phyloP scores from a whole-genome alignment of 257 asterid genomes.

The Prunella vulgaris region DNA sequence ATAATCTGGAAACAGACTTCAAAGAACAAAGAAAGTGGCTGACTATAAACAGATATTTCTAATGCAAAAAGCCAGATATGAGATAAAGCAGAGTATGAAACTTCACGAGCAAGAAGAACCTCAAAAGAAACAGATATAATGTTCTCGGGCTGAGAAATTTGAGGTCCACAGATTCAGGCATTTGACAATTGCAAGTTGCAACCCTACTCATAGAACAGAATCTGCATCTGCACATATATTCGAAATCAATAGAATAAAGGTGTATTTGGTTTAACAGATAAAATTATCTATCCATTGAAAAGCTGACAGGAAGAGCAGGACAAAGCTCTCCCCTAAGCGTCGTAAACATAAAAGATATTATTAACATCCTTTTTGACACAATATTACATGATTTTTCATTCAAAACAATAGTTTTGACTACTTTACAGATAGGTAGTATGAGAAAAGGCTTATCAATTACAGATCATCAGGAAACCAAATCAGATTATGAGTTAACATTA shows the following conservation, averaged over 20 bases:
- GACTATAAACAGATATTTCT: not conserved
- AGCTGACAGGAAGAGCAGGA: too few species aligned
- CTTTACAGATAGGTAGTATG: not conserved
- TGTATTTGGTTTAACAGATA: too few species aligned
- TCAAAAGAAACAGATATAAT: not conserved
- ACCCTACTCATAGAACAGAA: not conserved
- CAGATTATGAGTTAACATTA: not conserved
- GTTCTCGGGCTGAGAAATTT: not conserved
- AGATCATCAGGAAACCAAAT: not conserved
- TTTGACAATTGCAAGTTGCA: not conserved
- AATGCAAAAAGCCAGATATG: not conserved
- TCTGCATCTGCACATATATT: not conserved
- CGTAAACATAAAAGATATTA: not conserved
- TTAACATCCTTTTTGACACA: not conserved
- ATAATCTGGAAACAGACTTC: not conserved
- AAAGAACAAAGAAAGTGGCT: not conserved
- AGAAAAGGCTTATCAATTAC: not conserved
- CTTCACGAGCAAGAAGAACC: not conserved
- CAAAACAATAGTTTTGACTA: not conserved
- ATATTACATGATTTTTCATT: too few species aligned
- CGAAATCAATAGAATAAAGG: not conserved
- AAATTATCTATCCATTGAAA: too few species aligned
- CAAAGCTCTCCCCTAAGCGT: too few species aligned
- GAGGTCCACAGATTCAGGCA: too few species aligned
- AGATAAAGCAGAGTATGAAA: not conserved